Evolutionary conservation across 2,329 filamentous ascomycete species (phyloP).

Genomic region (Trichoderma sp.): DNA sequence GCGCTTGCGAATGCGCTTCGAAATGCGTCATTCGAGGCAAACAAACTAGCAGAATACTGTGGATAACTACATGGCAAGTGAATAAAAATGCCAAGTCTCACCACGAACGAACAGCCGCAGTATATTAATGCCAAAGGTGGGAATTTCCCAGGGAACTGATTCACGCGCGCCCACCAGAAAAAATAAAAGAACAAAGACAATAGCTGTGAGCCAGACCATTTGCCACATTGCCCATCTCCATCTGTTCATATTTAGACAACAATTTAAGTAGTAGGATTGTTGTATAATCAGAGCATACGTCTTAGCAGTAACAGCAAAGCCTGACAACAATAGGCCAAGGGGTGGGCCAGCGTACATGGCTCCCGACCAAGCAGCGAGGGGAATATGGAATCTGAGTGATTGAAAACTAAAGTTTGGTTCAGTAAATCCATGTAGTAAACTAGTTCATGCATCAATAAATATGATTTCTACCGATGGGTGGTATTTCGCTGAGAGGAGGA

Average conservation of each 20-base stretch:
- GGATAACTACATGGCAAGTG: slow-evolving; percentile 30
- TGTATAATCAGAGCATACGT: background rate
- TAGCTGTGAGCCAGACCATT: slow-evolving; percentile 57
- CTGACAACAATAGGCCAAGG: slow-evolving; percentile 57
- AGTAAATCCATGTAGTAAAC: background rate
- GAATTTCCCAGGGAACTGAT: background rate
- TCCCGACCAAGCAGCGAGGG: background rate
- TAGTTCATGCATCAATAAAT: background rate
- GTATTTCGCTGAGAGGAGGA: background rate
- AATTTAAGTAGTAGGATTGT: background rate
- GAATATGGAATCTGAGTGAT: background rate
- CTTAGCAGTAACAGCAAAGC: slow-evolving; percentile 48
- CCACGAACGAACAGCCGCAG: slow-evolving; percentile 1
- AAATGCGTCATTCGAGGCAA: background rate
- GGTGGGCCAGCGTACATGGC: slow-evolving; percentile 31
- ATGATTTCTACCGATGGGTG: background rate
- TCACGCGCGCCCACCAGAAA: background rate
- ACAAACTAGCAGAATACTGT: background rate
- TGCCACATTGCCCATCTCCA: slow-evolving; percentile 64
- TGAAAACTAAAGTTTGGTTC: background rate
- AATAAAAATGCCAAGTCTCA: slow-evolving; percentile 47
- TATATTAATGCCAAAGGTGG: background rate
- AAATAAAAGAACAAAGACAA: slow-evolving; percentile 52
- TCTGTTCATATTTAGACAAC: slow-evolving; percentile 37
- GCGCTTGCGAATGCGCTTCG: slow-evolving; percentile 2